phyloP scores from a whole-genome alignment of 2,329 filamentous ascomycete genomes.

The Fusarium phyllophilum region DNA sequence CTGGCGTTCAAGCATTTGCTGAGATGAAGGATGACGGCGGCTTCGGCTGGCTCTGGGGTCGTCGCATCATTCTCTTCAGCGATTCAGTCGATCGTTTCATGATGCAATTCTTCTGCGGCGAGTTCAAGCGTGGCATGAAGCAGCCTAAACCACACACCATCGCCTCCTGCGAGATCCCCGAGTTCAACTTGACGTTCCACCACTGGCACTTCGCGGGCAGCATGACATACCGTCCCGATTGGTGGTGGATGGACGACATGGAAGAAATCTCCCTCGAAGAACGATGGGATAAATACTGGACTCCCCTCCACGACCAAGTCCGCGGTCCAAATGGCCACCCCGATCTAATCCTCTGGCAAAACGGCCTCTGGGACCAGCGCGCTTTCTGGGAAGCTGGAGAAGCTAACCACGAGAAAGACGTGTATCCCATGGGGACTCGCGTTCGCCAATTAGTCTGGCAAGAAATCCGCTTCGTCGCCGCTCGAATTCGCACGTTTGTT shows the following conservation, averaged over 20 bases:
- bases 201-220: conserved; percentile 35
- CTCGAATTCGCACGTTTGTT: conserved; percentile 23
- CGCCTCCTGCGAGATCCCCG: conserved; percentile 27
- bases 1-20: conserved; percentile 1
- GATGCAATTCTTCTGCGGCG: conserved; percentile 36
- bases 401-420: conserved; percentile 29
- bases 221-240: conserved; percentile 28
- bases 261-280: conserved; percentile 30
- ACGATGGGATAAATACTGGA: conserved; percentile 33
- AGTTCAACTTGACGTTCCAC: conserved; percentile 31
- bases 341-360: conserved; percentile 36
- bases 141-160: conserved; percentile 25
- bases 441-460: conserved; percentile 31
- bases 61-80: conserved; percentile 32
- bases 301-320: conserved; percentile 25
- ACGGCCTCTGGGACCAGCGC: conserved; percentile 37
- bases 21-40: conserved; percentile 25
- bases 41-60: conserved; percentile 38
- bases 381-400: conserved; percentile 32
- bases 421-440: conserved; percentile 31
- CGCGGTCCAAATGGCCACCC: conserved; percentile 24
- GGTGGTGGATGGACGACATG: conserved; percentile 41
- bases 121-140: conserved; percentile 25
- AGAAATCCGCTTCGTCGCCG: conserved; percentile 30
- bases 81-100: conserved; percentile 38